Conservation (phyloP, 192 early-diverging fungal species). For the Coemansia sp. region DNA sequence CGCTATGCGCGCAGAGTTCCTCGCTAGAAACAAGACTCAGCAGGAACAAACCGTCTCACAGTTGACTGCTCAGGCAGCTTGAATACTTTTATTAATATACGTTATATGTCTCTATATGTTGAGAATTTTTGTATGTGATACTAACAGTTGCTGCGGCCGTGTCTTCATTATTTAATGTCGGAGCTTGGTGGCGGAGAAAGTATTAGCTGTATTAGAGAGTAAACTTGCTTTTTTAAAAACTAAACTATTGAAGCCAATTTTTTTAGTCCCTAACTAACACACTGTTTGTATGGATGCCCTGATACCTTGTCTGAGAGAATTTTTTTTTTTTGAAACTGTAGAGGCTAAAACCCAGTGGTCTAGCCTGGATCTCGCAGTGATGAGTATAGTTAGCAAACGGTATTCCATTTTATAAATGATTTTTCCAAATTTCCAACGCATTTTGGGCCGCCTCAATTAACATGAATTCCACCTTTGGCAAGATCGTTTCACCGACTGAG, state of each 20-base stretch:
- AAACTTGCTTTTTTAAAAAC: too few relatives aligned
- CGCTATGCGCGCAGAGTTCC: conserved; percentile 81
- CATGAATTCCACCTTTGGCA: neutral
- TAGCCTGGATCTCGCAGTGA: neutral
- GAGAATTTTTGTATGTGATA: neutral
- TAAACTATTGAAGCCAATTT: neutral
- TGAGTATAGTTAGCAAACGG: neutral
- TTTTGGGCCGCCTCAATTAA: neutral
- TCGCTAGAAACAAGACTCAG: conserved; percentile 76
- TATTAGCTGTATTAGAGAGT: neutral
- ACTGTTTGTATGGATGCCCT: neutral
- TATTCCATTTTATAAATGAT: too few relatives aligned
- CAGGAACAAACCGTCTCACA: conserved; percentile 28
- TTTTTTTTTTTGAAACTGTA: neutral
- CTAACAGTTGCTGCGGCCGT: too few relatives aligned
- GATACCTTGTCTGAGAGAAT: neutral
- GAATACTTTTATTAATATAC: neutral
- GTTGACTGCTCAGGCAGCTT: conserved; percentile 2
- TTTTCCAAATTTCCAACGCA: neutral
- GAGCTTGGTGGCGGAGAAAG: neutral
- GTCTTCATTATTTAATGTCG: too few relatives aligned
- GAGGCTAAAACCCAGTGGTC: neutral
- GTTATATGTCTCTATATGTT: neutral
- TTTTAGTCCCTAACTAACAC: neutral
- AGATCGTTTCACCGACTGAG: neutral